Percentiles rank a stretch among this genome's conserved stretches.
Conservation (phyloP, 768 basidiomycete species). For the Tulasnella sp. region DNA sequence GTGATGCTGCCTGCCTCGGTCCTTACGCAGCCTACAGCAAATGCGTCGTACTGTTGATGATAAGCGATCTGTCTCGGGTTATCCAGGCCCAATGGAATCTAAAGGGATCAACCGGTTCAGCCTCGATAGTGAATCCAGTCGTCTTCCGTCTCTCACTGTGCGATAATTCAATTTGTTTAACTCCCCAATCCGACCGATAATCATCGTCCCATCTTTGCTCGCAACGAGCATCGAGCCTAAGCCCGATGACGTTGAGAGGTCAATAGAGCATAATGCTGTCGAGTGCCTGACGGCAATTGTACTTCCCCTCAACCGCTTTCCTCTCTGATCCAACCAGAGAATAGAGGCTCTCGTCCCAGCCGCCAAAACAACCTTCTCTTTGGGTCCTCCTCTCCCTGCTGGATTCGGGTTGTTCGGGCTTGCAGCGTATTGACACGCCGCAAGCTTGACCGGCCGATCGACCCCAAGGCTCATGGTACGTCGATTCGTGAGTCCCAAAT, state of each 20-base stretch:
- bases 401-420: slow-evolving; percentile 21
- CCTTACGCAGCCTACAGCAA: slow-evolving; percentile 56
- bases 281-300: slow-evolving; percentile 60
- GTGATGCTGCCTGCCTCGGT: slow-evolving; percentile 35
- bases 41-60: slow-evolving; percentile 40
- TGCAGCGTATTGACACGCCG: slow-evolving; percentile 35
- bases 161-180: slow-evolving; percentile 74
- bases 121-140: not conserved
- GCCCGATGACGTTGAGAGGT: slow-evolving; percentile 36
- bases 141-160: slow-evolving; percentile 37
- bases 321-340: slow-evolving; percentile 36
- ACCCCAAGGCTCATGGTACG: slow-evolving; percentile 29
- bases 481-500: slow-evolving; percentile 23
- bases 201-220: slow-evolving; percentile 36
- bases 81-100: slow-evolving; percentile 64
- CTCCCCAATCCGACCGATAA: slow-evolving; percentile 54
- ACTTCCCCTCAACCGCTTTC: slow-evolving; percentile 32
- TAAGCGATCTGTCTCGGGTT: slow-evolving; percentile 60
- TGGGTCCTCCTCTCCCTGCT: slow-evolving; percentile 18
- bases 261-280: slow-evolving; percentile 39
- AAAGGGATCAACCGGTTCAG: slow-evolving; percentile 10
- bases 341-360: slow-evolving; percentile 59
- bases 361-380: slow-evolving; percentile 50
- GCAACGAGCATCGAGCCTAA: slow-evolving; percentile 52
- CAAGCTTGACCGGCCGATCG: slow-evolving; percentile 49